Evolutionary conservation across 768 basidiomycete species (phyloP), one percentile per base, ranked within the genome.

Genomic region (Termitomyces sp.): DNA sequence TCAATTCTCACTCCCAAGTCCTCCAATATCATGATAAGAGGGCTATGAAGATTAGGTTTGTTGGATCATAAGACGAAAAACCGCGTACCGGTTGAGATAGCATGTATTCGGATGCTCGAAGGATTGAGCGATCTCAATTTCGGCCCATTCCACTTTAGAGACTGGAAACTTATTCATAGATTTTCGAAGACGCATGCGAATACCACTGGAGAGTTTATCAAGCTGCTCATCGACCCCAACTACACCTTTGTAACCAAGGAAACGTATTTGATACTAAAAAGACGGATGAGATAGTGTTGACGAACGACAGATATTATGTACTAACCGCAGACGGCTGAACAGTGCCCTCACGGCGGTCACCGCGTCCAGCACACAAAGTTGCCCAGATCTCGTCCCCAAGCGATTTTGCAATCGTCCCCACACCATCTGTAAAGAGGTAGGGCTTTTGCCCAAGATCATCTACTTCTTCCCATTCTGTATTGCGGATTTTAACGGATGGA

Each of bases 211-310:
- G 18, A 71, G 62, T 48, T 72, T 71, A 49, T 79, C 72, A 3
- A 90, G 67, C 41, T 78, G 68, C 51, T 70, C 70, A 63, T 94
- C 91, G 12, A 93, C 77, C 4, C 73, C 77, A 0, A 94, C 87
- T 24, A 94, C 82, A 0, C 92, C 93, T 69, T 94, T 94, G 70
- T 78, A 91, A 20, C 90, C 92, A 46, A 93, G 68, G 67, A 93
- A 88, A 47, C 92, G 84, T 50, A 93, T 92, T 72, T 90, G 90
- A 67, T 85, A 88, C 80, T 88, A 55, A 26, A n/a, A 58, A 46
- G 15, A 5, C 5, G 10, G 26, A 29, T 50, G 9, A 55, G 22
- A 2, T 5, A 22, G 36, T 8, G 24, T 46, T 45, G 24, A n/a
- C 16, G 18, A 55, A 46, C 12, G 6, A 16, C 6, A 34, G 6